Conservation (phyloP, 148 eudicot species). For the Dysphania ambrosioides region DNA sequence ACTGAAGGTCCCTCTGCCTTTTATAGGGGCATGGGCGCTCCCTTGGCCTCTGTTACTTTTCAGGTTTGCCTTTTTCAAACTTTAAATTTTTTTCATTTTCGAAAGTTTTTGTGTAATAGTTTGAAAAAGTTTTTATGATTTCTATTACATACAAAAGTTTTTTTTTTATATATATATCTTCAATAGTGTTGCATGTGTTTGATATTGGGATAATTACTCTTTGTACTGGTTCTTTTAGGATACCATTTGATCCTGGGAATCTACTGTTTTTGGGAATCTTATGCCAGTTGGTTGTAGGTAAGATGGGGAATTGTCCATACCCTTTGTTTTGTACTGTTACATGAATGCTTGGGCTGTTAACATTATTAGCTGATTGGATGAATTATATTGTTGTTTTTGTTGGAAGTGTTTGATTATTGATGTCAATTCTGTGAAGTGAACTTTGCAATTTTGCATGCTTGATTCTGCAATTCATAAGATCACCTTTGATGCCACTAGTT, state of each 20-base stretch:
- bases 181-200: neutral
- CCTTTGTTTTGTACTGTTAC: neutral
- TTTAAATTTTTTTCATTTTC: neutral
- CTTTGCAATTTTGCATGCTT: too few relatives aligned
- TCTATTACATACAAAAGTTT: too few relatives aligned
- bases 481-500: neutral
- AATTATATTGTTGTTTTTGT: too few relatives aligned
- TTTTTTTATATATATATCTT: neutral
- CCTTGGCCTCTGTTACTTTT: constrained; percentile 79
- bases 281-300: constrained; percentile 15
- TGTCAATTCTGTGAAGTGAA: too few relatives aligned
- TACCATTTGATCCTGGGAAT: constrained; percentile 14
- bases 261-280: constrained; percentile 14
- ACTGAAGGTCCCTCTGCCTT: constrained; percentile 60
- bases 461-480: too few relatives aligned
- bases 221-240: constrained; percentile 22
- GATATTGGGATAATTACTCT: constrained; percentile 7
- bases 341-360: too few relatives aligned
- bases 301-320: constrained; percentile 1
- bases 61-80: constrained; percentile 59
- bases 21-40: constrained; percentile 89
- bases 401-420: too few relatives aligned
- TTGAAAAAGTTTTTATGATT: too few relatives aligned
- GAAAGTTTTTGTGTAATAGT: neutral
- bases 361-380: too few relatives aligned